phyloP scores from a whole-genome alignment of 2,329 filamentous ascomycete genomes.

The Penicillium sp. region DNA sequence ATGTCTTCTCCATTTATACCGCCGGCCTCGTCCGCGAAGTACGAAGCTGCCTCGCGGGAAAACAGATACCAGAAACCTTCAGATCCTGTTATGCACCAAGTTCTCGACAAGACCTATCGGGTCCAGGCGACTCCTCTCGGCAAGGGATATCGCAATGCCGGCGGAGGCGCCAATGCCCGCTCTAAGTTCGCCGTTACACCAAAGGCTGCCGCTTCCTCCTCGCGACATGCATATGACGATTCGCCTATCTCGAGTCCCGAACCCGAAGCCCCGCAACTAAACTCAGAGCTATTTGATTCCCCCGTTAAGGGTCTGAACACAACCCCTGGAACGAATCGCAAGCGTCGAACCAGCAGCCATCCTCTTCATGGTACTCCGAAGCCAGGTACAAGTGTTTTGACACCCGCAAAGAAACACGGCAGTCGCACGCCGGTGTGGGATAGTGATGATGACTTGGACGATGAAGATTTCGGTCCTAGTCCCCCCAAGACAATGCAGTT shows the following conservation, averaged over 20 bases:
- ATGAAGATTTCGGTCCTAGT: constrained; percentile 70
- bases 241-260: constrained; percentile 75
- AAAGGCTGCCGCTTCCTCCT: constrained; percentile 30
- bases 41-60: constrained; percentile 43
- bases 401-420: constrained; percentile 59
- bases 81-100: constrained; percentile 82
- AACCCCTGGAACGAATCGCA: constrained; percentile 48
- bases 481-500: constrained; percentile 76
- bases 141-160: constrained; percentile 38
- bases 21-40: constrained; percentile 50
- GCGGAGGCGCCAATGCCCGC: constrained; percentile 26
- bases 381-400: constrained; percentile 85
- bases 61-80: constrained; percentile 42
- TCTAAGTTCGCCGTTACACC: constrained; percentile 40
- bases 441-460: constrained; percentile 69
- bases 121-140: constrained; percentile 88
- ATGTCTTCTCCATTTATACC: constrained; percentile 61
- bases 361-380: constrained; percentile 58
- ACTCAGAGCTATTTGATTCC: constrained; percentile 83
- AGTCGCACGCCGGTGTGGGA: constrained; percentile 64
- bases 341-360: constrained; percentile 44
- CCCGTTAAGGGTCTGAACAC: constrained; percentile 56
- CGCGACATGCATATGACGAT: constrained; percentile 37
- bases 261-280: constrained; percentile 78
- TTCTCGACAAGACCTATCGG: constrained; percentile 96